These are phyloP conservation scores for Nectriaceae sp. DNA, from an alignment of 2,329 filamentous ascomycete genomes.

Conservation along the genomic window DNA sequence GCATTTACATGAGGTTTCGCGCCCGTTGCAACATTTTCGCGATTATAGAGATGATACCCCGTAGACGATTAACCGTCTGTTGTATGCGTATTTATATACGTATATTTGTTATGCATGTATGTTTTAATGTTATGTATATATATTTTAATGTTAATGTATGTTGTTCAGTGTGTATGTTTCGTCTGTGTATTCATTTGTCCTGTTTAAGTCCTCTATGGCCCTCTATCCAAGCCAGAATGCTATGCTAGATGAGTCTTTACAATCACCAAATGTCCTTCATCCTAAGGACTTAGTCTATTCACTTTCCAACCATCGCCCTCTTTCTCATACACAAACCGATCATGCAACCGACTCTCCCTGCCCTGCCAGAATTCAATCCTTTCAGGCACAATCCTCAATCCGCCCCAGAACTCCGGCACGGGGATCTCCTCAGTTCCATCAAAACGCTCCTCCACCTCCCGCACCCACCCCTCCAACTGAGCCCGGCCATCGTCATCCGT, in stretches of 20 bases:
- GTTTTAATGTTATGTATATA: neutral
- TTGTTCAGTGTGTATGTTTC: slow-evolving; percentile 14
- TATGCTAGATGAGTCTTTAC: no score
- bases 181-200: slow-evolving; percentile 24
- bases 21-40: neutral
- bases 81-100: slow-evolving; percentile 13
- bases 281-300: neutral
- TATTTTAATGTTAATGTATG: neutral
- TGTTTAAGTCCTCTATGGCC: no score
- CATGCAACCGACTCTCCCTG: slow-evolving; percentile 84
- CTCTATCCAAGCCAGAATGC: no score
- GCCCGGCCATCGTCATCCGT: slow-evolving; percentile 65
- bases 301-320: slow-evolving; percentile 24
- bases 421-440: slow-evolving; percentile 77
- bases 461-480: slow-evolving; percentile 75
- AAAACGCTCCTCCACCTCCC: slow-evolving; percentile 75
- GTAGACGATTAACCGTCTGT: neutral
- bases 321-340: slow-evolving; percentile 79
- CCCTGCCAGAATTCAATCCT: slow-evolving; percentile 97
- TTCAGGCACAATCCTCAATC: slow-evolving; percentile 81
- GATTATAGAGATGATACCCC: neutral
- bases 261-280: no score
- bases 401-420: slow-evolving; percentile 93
- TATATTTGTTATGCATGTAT: slow-evolving; percentile 18
- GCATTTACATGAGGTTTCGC: neutral